Evolutionary conservation across 2,329 filamentous ascomycete species (phyloP), one percentile per base, ranked within the genome.

Genomic region (Diaporthe batatas): DNA sequence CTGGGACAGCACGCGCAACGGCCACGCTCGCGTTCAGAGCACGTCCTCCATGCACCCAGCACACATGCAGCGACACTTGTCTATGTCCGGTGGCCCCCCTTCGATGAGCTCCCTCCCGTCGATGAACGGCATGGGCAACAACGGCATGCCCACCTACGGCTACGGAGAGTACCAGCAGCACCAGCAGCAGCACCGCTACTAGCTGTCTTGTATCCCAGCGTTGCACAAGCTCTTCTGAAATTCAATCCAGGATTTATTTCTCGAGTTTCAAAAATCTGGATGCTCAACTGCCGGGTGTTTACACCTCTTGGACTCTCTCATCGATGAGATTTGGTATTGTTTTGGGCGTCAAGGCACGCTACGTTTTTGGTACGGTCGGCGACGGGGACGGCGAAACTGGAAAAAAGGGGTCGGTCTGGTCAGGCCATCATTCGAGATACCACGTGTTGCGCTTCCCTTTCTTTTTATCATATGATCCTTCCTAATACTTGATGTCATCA

Each of bases 21-120:
- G 69, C 25, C 73, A 74, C 42, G 68, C 70, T 21, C 73, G 73
- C 39, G 64, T 74, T 32, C 70, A 74, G 65, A 72, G 65, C 67
- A 74, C 73, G 5, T 62, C 58, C 2, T 55, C 70, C 7, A 42
- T 72, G 34, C 73, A 70, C 51, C 57, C 54, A 3, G 32, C 44
- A 18, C 68, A 34, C n/a, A 59, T 59, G 49, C 73, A 72, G 57
- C 70, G 55, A 25, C 59, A 39, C n/a, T 32, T n/a, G 29, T 55
- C 67, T 21, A 57, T 73, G 53, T 53, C 71, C 11, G 71, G 65
- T 29, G 70, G 70, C 16, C 72, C 70, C 12, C 70, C 70, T 3
- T 10, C 47, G 12, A 64, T 69, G 70, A 55, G 70, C 53, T 67
- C 71, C 55, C 53, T 73, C 12, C 71, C 73, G 2, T 73, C 73